These are phyloP conservation scores for Bretschneidera sinensis DNA, from an alignment of 345 rosid genomes.

Conservation along the genomic window DNA sequence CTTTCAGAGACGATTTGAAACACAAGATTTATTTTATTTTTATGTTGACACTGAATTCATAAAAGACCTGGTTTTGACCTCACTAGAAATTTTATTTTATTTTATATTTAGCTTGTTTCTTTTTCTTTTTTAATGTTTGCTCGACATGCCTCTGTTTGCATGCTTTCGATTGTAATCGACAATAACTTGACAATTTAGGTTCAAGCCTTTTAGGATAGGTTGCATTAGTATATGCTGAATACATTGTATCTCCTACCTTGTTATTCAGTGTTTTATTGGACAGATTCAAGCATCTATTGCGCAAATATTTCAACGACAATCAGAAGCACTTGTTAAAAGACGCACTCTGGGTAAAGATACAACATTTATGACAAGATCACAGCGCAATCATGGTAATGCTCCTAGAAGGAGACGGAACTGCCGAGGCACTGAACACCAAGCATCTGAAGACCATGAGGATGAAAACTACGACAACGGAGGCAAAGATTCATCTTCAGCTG, in stretches of 20 bases:
- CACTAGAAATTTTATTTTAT: too few relatives aligned
- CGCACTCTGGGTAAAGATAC: conserved; percentile 56
- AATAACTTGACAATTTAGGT: neutral
- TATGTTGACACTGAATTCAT: too few relatives aligned
- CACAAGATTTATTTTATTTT: too few relatives aligned
- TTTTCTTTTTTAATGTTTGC: too few relatives aligned
- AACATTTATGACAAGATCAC: conserved; percentile 40
- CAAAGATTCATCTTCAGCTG: conserved; percentile 75
- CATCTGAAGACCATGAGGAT: conserved; percentile 71
- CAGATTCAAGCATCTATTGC: conserved; percentile 97
- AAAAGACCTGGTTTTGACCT: too few relatives aligned
- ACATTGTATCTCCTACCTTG: neutral
- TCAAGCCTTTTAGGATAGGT: neutral
- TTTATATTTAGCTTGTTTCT: neutral
- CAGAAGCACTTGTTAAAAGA: conserved; percentile 69
- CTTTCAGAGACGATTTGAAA: neutral
- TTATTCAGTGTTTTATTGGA: conserved; percentile 17
- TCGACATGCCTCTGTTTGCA: too few relatives aligned
- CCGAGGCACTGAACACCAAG: conserved; percentile 47
- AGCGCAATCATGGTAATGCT: conserved; percentile 40
- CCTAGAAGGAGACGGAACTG: conserved; percentile 55
- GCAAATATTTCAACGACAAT: conserved; percentile 67
- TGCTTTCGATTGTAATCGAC: neutral
- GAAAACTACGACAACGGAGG: conserved; percentile 57
- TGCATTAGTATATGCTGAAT: neutral